These are phyloP conservation scores for Dipteronia sinensis DNA, from an alignment of 345 rosid genomes.

Conservation along the genomic window DNA sequence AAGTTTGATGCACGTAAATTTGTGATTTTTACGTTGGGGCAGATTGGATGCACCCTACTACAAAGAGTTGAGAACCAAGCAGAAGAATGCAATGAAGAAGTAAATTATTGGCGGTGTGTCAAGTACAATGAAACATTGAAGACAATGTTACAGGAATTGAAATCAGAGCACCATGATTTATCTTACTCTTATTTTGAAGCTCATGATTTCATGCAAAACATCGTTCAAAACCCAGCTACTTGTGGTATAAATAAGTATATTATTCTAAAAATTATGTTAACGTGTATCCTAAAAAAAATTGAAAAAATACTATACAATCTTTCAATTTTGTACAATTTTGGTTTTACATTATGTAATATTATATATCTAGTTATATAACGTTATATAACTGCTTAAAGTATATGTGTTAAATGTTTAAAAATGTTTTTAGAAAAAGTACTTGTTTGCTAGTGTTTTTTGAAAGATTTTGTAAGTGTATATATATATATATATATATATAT, in stretches of 20 bases:
- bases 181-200: constrained; percentile 58
- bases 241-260: constrained; percentile 36
- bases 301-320: no score
- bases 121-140: constrained; percentile 47
- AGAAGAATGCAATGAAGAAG: constrained; percentile 44
- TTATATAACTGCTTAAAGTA: no score
- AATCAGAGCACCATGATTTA: constrained; percentile 40
- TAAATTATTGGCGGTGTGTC: constrained; percentile 42
- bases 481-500: no score
- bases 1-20: constrained; percentile 54
- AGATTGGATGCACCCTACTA: constrained; percentile 60
- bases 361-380: no score
- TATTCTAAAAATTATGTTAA: no score
- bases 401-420: no score
- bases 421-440: no score
- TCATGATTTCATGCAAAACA: constrained; percentile 34
- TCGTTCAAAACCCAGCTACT: constrained; percentile 47
- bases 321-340: no score
- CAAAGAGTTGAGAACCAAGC: constrained; percentile 39
- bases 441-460: no score
- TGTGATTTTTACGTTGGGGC: constrained; percentile 42
- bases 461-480: no score
- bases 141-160: constrained; percentile 39
- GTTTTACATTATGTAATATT: no score
- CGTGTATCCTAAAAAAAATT: no score